Conservation (phyloP, 1,284 basidiomycete genomes). For the Trichosporon coremiiforme region DNA sequence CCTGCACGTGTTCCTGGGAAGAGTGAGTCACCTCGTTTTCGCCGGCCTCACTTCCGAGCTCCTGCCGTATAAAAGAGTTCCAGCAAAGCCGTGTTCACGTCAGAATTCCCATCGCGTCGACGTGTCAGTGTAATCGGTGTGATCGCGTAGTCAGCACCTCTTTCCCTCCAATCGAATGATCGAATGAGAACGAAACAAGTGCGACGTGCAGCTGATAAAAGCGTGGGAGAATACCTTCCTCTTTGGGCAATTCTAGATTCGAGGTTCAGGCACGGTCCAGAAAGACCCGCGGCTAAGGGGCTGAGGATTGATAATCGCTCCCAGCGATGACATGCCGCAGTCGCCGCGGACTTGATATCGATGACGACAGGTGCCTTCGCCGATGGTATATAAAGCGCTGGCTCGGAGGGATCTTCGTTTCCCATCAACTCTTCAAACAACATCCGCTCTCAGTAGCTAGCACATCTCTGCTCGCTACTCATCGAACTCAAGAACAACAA, state of each 20-base stretch:
- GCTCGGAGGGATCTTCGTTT: background rate
- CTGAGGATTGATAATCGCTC: conserved; percentile 3
- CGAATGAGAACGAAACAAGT: background rate
- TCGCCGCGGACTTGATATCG: background rate
- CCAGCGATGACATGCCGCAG: background rate
- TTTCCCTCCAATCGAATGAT: too few species aligned
- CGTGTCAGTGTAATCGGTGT: too few species aligned
- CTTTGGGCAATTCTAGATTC: background rate
- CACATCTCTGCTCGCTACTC: background rate
- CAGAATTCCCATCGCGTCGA: too few species aligned
- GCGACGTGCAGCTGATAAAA: background rate
- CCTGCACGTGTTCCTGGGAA: too few species aligned
- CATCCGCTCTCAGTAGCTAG: too few species aligned
- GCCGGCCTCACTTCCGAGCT: too few species aligned
- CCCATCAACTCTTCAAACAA: too few species aligned
- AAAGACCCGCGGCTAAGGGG: background rate
- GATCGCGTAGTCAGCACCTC: background rate
- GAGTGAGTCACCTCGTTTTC: too few species aligned
- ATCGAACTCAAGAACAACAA: conserved; percentile 2
- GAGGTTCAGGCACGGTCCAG: background rate
- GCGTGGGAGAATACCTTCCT: conserved; percentile 15
- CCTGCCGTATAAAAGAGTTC: too few species aligned
- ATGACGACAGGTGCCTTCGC: background rate
- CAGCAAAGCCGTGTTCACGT: too few species aligned
- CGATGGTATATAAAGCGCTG: background rate